Evolutionary conservation across 2,329 filamentous ascomycete species (phyloP), one percentile per base, ranked within the genome.

Genomic region (Aspergillaceae sp.): DNA sequence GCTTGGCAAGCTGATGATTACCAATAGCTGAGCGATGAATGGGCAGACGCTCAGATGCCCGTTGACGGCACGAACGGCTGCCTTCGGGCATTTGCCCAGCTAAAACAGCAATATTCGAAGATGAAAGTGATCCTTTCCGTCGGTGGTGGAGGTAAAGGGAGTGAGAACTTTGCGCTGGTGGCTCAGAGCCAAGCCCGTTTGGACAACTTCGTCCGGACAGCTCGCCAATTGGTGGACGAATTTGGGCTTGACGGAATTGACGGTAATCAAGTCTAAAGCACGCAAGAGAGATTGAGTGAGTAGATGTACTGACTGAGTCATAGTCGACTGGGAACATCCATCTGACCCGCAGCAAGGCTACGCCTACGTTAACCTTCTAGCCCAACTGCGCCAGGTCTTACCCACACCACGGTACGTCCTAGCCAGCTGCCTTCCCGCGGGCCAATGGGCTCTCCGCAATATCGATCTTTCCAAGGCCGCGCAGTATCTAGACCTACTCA

Each of bases 311-410:
- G 26, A 36, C n/a, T 36, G 26, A 36, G 1, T 9, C 29, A 3
- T 48, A 91, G 86, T 92, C 61, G 83, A 86, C 57, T 92, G 87
- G 87, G 82, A 88, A 61, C 85, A 87, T 56, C 86, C 87, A 2
- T 75, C 75, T 45, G 74, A 84, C 59, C 62, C 73, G 2, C 72
- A 80, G 44, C 79, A 90, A 65, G 86, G 85, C 27, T 70, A 74
- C 50, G 77, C 89, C 62, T 90, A 88, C 60, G 66, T 89, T 40
- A 74, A 77, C 11, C 74, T 92, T 28, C 74, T 91, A 29, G 78
- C 80, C 7, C 73, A 78, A 11, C 69, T 87, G 43, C 82, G 87
- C 48, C 69, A 79, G 47, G 75, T 81, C 46, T 73, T 91, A n/a
- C 82, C 83, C 9, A 73, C 80, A 30, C 81, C 84, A 36, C 73